Evolutionary conservation across 805 yeast species (phyloP), one percentile per base, ranked within the genome.

Genomic region (Barnettozyma sucrosica): DNA sequence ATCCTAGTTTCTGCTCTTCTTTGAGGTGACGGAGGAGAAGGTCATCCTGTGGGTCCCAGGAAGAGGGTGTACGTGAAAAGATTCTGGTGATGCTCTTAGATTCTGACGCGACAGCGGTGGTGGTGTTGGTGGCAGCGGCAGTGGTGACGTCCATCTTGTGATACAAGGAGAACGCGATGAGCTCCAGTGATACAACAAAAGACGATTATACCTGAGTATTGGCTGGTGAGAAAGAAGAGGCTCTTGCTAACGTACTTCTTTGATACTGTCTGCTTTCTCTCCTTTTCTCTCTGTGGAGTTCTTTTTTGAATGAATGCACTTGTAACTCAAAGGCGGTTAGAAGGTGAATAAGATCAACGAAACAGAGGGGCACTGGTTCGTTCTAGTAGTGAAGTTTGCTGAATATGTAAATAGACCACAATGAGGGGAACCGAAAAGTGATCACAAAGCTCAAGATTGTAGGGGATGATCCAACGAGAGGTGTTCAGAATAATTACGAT

Each of bases 1-100:
- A 88, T 1, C 96, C 96, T 55, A 87, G 72, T 62, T 85, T 85
- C 62, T 82, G 86, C 51, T 81, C 80, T 63, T 88, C 96, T 65
- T 88, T 88, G 59, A 88, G 72, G 57, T 83, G 86, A 45, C 93
- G 74, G 44, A 86, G 66, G 24, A 85, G 61, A 46, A 79, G 67
- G 58, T 86, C 95, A 59, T 86, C 95, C 54, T 80, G 79, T 1
- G 88, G 83, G 43, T 86, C 83, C 95, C 95, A 86, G 1, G 92
- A 76, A 3, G 80, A 71, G 21, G 83, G 82, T 5, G 73, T 61
- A 14, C 66, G 54, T 3, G 62, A 55, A 39, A 61, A 53, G 43
- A 57, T 59, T 24, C 61, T 49, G 19, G 63, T 53, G 30, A 55
- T 50, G 49, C 62, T 52, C 43, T 51, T 49, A 48, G 44, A 19